Evolutionary conservation across 768 basidiomycete species (phyloP).

Genomic region (Mycena epipterygia): DNA sequence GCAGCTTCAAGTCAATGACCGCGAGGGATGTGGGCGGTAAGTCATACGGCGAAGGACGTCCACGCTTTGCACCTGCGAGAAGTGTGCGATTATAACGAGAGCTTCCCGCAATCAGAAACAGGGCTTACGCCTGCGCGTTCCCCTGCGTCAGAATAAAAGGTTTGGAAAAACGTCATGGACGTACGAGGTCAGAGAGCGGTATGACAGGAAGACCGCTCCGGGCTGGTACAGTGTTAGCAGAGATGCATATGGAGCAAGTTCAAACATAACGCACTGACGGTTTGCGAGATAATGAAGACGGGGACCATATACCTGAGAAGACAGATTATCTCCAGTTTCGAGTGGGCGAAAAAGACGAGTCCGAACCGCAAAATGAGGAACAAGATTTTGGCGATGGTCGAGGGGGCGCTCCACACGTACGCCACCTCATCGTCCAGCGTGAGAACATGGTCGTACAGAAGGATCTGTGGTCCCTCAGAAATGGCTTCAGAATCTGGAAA

Average conservation of each 20-base stretch:
- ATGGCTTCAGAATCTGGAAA: not conserved
- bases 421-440: conserved; percentile 50
- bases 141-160: no score
- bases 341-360: no score
- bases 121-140: not conserved
- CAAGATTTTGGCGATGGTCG: conserved; percentile 45
- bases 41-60: not conserved
- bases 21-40: not conserved
- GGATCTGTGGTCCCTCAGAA: conserved; percentile 33
- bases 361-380: conserved; percentile 48
- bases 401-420: conserved; percentile 46
- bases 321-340: no score
- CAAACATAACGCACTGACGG: not conserved
- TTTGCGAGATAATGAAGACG: not conserved
- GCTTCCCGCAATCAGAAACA: not conserved
- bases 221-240: not conserved
- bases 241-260: not conserved
- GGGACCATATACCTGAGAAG: not conserved
- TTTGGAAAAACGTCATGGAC: not conserved
- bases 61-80: conserved; percentile 25
- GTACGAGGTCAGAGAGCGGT: conserved; percentile 3
- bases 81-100: not conserved
- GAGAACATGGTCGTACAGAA: conserved; percentile 51
- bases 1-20: not conserved
- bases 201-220: conserved; percentile 5